Evolutionary conservation across 768 basidiomycete species (phyloP), one percentile per base, ranked within the genome.

Genomic region (Dacryopinax primogenitus): DNA sequence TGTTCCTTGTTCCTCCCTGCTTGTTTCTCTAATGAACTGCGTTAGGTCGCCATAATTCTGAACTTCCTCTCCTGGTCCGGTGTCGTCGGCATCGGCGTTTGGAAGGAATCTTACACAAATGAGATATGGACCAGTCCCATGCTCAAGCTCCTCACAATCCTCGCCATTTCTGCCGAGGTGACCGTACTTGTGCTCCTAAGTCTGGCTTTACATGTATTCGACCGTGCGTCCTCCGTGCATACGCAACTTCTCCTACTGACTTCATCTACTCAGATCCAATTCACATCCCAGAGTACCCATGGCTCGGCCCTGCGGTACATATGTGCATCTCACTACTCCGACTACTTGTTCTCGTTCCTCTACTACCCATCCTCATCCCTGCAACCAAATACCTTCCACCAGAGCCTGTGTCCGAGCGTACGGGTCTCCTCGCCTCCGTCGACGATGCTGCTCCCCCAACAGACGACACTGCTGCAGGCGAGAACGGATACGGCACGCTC

Each of bases 41-140:
- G 88, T 64, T 79, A 90, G 33, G 70, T 83, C 41, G 86, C 85
- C 2, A 89, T 88, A 69, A 77, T 92, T 62, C 86, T 88, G 15
- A 83, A 84, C 11, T 76, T 90, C 45, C 90, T 90, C 9, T 80
- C 87, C 13, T 90, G 84, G 83, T 90, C 91, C 74, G 88, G 89
- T 67, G 77, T 87, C 64, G 80, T 83, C 33, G 86, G 86, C 35
- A 79, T 85, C 35, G 78, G 83, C 37, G 83, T 88, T 18, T 90
- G 87, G 88, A 80, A 78, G 34, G 51, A 58, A 18, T 3, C 51
- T 9, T 58, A 58, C 72, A 83, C 69, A 82, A 72, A 67, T 80
- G 83, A 58, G 73, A 1, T 66, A 58, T 58, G 51, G 51, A 58
- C 51, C 9, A 28, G 26, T 13, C 26, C 51, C 15, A 28, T 18